Evolutionary conservation across 2,329 filamentous ascomycete species (phyloP).

Genomic region (Pseudogymnoascus sp.): DNA sequence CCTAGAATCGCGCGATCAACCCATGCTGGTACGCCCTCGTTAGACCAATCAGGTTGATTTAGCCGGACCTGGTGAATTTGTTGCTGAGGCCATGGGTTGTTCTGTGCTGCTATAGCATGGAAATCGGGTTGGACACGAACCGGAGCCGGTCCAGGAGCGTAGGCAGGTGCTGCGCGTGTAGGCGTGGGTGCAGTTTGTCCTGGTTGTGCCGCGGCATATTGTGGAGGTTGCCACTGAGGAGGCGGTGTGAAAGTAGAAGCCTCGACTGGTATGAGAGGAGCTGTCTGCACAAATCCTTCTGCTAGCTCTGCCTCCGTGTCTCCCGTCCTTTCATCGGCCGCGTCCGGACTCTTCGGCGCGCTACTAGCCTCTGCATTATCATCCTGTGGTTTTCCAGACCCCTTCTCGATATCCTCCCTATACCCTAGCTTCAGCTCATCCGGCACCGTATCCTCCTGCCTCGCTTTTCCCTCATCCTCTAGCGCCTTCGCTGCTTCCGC

Average conservation of each 20-base stretch:
- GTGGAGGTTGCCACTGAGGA: constrained; percentile 16
- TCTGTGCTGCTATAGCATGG: not conserved
- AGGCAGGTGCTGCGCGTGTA: constrained; percentile 18
- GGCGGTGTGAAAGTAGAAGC: constrained; percentile 12
- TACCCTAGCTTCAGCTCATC: constrained; percentile 55
- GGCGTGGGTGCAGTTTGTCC: constrained; percentile 29
- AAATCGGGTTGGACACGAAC: not conserved
- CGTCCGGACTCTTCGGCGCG: not conserved
- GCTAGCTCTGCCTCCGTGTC: constrained; percentile 41
- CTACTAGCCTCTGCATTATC: not conserved
- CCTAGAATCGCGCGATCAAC: constrained; percentile 73
- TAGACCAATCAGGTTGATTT: constrained; percentile 20
- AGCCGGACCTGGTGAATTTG: not conserved
- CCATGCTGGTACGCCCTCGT: constrained; percentile 59
- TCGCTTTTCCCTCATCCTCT: constrained; percentile 32
- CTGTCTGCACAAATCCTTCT: constrained; percentile 51
- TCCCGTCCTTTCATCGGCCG: constrained; percentile 9
- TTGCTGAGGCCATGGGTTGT: not conserved
- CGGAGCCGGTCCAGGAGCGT: not conserved
- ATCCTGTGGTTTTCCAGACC: constrained; percentile 14
- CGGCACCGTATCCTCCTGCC: constrained; percentile 37
- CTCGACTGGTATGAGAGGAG: constrained; percentile 21
- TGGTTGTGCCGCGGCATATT: constrained; percentile 22
- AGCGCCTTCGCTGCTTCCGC: constrained; percentile 43
- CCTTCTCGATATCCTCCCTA: constrained; percentile 58